phyloP scores from a whole-genome alignment of 2,329 filamentous ascomycete genomes.

The Cercospora sojina region DNA sequence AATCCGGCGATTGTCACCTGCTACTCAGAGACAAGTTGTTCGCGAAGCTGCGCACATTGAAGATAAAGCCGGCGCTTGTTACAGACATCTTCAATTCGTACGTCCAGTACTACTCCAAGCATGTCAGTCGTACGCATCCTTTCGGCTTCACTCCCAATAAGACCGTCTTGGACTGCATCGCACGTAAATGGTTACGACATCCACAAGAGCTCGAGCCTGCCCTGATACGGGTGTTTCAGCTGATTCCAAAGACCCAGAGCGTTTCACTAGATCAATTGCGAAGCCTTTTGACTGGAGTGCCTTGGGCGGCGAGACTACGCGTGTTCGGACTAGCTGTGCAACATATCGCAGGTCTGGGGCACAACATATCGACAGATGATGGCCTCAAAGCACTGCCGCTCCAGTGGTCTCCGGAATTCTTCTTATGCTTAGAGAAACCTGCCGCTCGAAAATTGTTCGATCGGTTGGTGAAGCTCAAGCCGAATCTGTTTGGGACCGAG shows the following conservation, averaged over 20 bases:
- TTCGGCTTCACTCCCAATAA: neutral
- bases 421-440: conserved; percentile 7
- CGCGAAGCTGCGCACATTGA: neutral
- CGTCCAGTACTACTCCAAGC: neutral
- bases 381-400: conserved; percentile 14
- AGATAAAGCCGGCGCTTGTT: neutral
- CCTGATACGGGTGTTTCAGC: neutral
- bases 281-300: neutral
- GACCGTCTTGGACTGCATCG: neutral
- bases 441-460: conserved; percentile 14
- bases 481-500: neutral
- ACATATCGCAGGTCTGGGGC: conserved; percentile 3
- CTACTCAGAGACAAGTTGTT: conserved; percentile 11
- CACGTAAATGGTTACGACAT: conserved; percentile 8
- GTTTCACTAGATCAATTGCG: neutral
- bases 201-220: conserved; percentile 4
- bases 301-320: conserved; percentile 5
- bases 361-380: conserved; percentile 18
- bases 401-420: conserved; percentile 7
- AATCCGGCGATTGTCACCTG: neutral
- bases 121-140: neutral
- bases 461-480: conserved; percentile 11
- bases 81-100: conserved; percentile 1
- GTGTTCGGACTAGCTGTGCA: conserved; percentile 12
- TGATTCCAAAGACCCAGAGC: neutral